phyloP scores from a whole-genome alignment of 2,329 filamentous ascomycete species.

The Penicillium oxalicum region DNA sequence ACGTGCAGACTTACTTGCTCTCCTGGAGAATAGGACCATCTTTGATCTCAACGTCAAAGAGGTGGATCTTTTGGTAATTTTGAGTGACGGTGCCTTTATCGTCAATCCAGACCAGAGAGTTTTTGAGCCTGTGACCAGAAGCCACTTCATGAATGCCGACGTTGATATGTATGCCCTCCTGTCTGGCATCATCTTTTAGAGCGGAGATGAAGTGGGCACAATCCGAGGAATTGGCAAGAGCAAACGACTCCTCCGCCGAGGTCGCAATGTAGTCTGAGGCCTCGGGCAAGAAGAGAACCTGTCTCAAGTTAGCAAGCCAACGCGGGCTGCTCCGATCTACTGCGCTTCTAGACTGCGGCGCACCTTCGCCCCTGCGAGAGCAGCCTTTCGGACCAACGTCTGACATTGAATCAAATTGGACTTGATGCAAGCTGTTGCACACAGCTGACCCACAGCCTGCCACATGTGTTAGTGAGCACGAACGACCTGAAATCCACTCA shows the following conservation, averaged over 20 bases:
- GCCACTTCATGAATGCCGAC: conserved; percentile 81
- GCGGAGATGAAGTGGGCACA: conserved; percentile 70
- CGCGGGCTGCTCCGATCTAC: neutral
- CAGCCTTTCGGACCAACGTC: conserved; percentile 64
- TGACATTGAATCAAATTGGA: conserved; percentile 77
- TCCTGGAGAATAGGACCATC: conserved; percentile 56
- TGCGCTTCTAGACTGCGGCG: neutral
- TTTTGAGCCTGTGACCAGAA: conserved; percentile 50
- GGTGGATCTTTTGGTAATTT: conserved; percentile 80
- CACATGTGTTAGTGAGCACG: neutral
- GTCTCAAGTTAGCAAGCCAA: neutral
- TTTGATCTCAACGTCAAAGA: conserved; percentile 69
- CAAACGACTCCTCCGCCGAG: conserved; percentile 60
- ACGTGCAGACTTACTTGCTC: conserved; percentile 43
- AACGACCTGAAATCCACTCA: conserved; percentile 1
- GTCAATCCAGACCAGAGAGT: conserved; percentile 63
- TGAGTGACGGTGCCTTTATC: conserved; percentile 53
- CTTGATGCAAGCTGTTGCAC: conserved; percentile 70
- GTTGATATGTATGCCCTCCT: conserved; percentile 64
- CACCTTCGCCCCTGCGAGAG: conserved; percentile 71
- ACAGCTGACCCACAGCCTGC: conserved; percentile 84
- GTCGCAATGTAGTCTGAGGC: conserved; percentile 81
- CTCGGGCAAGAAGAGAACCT: conserved; percentile 86
- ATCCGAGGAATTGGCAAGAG: conserved; percentile 61
- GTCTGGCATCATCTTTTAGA: conserved; percentile 61